Conservation (phyloP, 805 yeast species). For the Kodamaea kaohsiungensis region DNA sequence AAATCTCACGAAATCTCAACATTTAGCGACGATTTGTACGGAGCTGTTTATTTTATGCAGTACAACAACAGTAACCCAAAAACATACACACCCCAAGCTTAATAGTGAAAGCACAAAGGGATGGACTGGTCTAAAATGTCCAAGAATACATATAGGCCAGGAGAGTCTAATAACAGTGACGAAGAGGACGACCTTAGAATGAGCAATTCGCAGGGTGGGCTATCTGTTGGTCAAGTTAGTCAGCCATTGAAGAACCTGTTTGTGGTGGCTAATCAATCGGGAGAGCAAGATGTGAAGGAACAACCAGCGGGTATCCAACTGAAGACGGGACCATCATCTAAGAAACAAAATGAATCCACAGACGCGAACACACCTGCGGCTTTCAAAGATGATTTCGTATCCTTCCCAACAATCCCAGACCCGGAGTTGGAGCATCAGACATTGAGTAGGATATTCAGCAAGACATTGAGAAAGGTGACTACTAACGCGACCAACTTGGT, state of each 20-base stretch:
- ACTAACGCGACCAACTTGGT: conserved; percentile 33
- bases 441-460: conserved; percentile 34
- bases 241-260: background rate
- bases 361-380: background rate
- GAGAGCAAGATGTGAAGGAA: background rate
- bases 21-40: background rate
- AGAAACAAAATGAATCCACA: background rate
- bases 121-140: background rate
- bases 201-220: background rate
- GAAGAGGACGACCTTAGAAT: conserved; percentile 10
- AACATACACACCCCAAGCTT: background rate
- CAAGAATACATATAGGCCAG: background rate
- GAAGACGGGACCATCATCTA: background rate
- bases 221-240: background rate
- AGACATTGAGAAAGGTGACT: conserved; percentile 43
- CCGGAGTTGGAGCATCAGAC: conserved; percentile 39
- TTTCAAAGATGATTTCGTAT: conserved; percentile 32
- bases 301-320: background rate
- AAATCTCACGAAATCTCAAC: background rate
- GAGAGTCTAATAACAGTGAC: conserved; percentile 13
- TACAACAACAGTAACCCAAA: conserved; percentile 2
- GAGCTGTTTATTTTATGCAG: background rate
- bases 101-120: background rate
- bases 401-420: conserved; percentile 46
- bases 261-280: background rate